These are phyloP conservation scores for Cardamine resedifolia DNA, from an alignment of 345 rosid species.

Conservation along the genomic window DNA sequence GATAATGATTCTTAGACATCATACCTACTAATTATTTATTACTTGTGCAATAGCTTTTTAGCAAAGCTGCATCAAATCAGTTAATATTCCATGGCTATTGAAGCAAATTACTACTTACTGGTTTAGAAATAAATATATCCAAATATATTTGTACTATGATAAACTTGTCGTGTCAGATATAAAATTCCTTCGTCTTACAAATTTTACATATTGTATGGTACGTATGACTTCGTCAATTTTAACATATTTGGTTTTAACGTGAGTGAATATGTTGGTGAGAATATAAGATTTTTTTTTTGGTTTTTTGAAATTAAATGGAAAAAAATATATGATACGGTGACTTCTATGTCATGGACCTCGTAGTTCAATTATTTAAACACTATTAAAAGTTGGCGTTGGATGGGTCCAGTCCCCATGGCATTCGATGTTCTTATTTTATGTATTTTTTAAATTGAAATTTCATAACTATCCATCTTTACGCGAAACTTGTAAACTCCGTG, in stretches of 20 bases:
- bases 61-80: background rate
- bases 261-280: slow-evolving; percentile 34
- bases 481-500: slow-evolving; percentile 33
- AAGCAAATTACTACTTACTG: background rate
- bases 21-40: slow-evolving; percentile 23
- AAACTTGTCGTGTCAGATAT: slow-evolving; percentile 6
- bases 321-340: slow-evolving; percentile 18
- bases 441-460: background rate
- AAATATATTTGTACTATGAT: background rate
- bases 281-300: background rate
- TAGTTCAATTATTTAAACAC: slow-evolving; percentile 28
- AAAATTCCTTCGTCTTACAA: background rate
- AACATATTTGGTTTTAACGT: slow-evolving; percentile 1
- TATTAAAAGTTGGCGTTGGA: slow-evolving; percentile 31
- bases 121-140: background rate
- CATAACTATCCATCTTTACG: slow-evolving; percentile 17
- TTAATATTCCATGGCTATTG: background rate
- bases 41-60: background rate
- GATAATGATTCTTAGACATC: slow-evolving; percentile 25
- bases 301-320: background rate
- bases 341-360: slow-evolving; percentile 35
- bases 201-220: background rate
- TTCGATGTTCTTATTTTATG: slow-evolving; percentile 27
- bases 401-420: slow-evolving; percentile 32
- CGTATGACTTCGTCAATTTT: background rate